Percentiles rank a stretch among this genome's conserved stretches.
phyloP scores from a whole-genome alignment of 1,284 basidiomycete species.

The Xanthoconium separans region DNA sequence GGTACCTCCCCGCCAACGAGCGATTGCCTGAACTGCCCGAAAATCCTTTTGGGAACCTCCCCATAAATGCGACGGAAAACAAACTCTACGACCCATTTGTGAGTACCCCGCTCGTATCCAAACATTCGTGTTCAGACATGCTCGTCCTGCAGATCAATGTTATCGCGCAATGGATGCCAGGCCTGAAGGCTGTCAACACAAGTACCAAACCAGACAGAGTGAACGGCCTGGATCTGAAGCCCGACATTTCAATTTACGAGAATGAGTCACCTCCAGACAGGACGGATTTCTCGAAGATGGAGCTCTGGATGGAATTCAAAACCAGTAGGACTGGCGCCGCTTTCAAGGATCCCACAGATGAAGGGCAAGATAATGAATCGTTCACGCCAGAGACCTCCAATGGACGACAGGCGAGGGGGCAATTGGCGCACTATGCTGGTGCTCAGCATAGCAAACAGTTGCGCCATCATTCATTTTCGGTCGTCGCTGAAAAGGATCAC shows the following conservation, averaged over 20 bases:
- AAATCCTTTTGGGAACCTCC: neutral
- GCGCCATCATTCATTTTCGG: conserved; percentile 15
- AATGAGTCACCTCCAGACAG: neutral
- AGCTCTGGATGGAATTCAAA: neutral
- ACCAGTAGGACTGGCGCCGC: neutral
- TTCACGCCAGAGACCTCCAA: neutral
- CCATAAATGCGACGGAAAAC: neutral
- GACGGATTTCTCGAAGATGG: neutral
- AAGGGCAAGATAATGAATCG: neutral
- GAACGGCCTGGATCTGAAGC: neutral
- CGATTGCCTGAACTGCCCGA: neutral
- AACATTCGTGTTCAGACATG: neutral
- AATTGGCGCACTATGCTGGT: conserved; percentile 3
- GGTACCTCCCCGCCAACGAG: neutral
- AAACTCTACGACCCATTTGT: neutral
- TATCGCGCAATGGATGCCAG: neutral
- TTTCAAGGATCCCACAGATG: neutral
- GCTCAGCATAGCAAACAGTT: conserved; percentile 10
- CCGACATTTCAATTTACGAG: neutral
- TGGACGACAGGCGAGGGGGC: neutral
- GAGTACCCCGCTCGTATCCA: neutral
- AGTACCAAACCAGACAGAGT: neutral
- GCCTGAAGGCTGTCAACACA: neutral
- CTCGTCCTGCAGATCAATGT: neutral
- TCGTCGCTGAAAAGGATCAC: conserved; percentile 8